These are phyloP conservation scores for Juncus effusus DNA, from an alignment of 176 grass and related monocot species.

Conservation along the genomic window DNA sequence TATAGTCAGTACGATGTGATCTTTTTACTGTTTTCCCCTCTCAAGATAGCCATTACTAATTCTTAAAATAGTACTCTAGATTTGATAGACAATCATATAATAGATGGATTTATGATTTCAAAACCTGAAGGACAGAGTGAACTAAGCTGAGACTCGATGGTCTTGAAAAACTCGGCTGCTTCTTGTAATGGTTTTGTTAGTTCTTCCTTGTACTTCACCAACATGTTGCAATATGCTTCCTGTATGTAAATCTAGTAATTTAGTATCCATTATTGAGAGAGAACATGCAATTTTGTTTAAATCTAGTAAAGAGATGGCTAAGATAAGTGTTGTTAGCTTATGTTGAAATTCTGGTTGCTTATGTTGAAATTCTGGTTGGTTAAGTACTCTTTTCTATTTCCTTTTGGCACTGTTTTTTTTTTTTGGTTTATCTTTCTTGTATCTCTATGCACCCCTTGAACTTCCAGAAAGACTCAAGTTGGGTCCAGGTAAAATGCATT, in stretches of 20 bases:
- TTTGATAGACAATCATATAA: background rate
- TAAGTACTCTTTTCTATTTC: background rate
- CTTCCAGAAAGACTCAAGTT: background rate
- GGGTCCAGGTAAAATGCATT: background rate
- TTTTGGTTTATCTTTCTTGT: background rate
- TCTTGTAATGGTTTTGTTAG: constrained; percentile 65
- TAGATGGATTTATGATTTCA: background rate
- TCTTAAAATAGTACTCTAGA: constrained; percentile 2
- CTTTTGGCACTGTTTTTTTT: background rate
- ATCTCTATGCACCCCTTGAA: background rate
- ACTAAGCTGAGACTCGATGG: constrained; percentile 59
- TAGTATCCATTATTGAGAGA: background rate
- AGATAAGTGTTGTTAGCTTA: no score
- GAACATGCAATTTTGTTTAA: background rate
- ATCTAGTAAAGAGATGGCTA: no score
- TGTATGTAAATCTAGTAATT: constrained; percentile 16
- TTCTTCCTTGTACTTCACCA: constrained; percentile 62
- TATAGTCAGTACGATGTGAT: background rate
- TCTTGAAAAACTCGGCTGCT: constrained; percentile 62
- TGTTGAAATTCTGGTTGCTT: background rate
- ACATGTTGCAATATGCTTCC: constrained; percentile 55
- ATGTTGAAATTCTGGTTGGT: background rate
- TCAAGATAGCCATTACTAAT: background rate
- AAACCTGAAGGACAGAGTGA: constrained; percentile 45
- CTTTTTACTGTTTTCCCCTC: background rate